These are phyloP conservation scores for Cajanus cajan DNA, from an alignment of 306 rosid species.

Conservation along the genomic window DNA sequence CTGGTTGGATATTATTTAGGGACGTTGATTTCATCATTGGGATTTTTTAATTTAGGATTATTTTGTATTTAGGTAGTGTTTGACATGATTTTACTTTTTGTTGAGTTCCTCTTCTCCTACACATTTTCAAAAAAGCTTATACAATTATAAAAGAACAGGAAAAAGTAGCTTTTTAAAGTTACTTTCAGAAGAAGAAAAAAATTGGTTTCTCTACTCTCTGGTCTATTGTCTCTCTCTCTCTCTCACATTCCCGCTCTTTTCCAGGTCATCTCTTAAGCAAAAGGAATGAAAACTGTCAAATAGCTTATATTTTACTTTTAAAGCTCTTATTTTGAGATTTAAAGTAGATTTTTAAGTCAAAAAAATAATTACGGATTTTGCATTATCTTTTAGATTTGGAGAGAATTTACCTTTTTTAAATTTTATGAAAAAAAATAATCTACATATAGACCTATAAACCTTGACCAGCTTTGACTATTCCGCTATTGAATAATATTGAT, in stretches of 20 bases:
- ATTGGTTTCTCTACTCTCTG: not conserved
- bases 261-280: not conserved
- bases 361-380: not conserved
- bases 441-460: not conserved
- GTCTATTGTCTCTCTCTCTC: not conserved
- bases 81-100: no score
- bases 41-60: not conserved
- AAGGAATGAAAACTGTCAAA: not conserved
- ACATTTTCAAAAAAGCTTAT: not conserved
- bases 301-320: not conserved
- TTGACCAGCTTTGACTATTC: not conserved
- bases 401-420: not conserved
- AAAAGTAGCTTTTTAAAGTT: not conserved
- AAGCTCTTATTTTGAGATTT: not conserved
- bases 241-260: not conserved
- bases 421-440: not conserved
- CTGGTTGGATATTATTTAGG: not conserved
- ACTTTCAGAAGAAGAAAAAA: not conserved
- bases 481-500: not conserved
- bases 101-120: not conserved
- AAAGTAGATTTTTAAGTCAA: not conserved
- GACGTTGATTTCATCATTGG: not conserved
- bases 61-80: not conserved
- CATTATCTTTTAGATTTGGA: not conserved
- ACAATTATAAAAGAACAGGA: not conserved